These are phyloP conservation scores for Oenanthe javanica DNA, from an alignment of 140 eudicot species.

Conservation along the genomic window DNA sequence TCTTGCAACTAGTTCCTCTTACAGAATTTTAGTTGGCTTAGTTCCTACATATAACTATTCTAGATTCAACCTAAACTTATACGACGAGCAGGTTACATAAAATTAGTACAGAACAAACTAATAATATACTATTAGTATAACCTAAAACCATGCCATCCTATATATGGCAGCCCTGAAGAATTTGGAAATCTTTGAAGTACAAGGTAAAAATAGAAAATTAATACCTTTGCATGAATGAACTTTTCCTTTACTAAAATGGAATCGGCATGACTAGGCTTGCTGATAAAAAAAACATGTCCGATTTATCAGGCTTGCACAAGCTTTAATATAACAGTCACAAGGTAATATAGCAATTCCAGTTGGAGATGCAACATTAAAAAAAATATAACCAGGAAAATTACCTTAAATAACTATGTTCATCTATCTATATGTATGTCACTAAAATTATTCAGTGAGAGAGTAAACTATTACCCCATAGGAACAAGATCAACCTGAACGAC, in stretches of 20 bases:
- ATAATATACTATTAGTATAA: background rate
- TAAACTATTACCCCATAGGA: no score
- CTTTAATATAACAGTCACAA: constrained; percentile 31
- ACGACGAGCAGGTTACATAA: background rate
- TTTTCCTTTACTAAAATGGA: constrained; percentile 86
- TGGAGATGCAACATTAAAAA: background rate
- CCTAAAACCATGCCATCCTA: background rate
- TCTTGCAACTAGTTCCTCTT: background rate
- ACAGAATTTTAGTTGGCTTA: background rate
- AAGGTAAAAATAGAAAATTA: background rate
- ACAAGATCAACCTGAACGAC: no score
- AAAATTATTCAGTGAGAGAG: no score
- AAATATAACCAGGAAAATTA: background rate
- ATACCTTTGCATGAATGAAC: constrained; percentile 90
- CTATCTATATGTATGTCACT: background rate
- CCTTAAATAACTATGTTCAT: background rate
- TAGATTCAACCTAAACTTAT: background rate
- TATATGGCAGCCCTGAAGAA: background rate
- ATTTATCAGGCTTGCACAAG: constrained; percentile 57
- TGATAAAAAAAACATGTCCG: constrained; percentile 38
- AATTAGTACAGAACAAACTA: background rate
- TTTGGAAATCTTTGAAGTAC: background rate
- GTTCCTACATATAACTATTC: background rate
- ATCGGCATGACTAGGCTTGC: constrained; percentile 85
- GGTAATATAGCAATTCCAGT: constrained; percentile 3